Percentiles rank a stretch among this genome's conserved stretches.
These are phyloP conservation scores for Exophiala lecanii-corni DNA, from an alignment of 2,329 filamentous ascomycete genomes.

Conservation along the genomic window DNA sequence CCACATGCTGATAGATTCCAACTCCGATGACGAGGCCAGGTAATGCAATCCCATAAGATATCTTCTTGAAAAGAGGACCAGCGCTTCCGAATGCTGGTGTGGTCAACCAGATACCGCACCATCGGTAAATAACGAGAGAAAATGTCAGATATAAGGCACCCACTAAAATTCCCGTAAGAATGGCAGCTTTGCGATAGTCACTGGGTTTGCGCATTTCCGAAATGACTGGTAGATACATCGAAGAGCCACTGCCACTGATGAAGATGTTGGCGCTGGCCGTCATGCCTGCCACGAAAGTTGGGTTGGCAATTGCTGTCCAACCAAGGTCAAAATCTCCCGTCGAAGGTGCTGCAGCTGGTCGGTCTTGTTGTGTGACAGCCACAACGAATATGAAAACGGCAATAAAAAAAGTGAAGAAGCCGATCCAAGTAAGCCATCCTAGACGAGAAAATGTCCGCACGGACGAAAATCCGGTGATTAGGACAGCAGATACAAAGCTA, in stretches of 20 bases:
- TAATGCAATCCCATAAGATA: conserved; percentile 41
- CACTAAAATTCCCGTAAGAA: conserved; percentile 34
- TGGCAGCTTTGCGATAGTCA: conserved; percentile 32
- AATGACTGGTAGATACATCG: conserved; percentile 35
- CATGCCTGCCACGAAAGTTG: conserved; percentile 30
- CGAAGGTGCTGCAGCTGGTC: conserved; percentile 32
- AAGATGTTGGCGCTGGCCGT: conserved; percentile 30
- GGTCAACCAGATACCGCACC: conserved; percentile 43
- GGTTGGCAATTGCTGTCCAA: conserved; percentile 27
- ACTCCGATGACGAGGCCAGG: conserved; percentile 31
- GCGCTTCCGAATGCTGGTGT: conserved; percentile 47
- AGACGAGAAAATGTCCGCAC: conserved; percentile 9
- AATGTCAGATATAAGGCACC: conserved; percentile 35
- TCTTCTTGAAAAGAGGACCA: conserved; percentile 40
- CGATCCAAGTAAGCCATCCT: conserved; percentile 58
- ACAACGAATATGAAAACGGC: conserved; percentile 36
- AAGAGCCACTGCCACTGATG: conserved; percentile 30
- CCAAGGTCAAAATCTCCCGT: conserved; percentile 29
- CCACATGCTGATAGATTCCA: conserved; percentile 35
- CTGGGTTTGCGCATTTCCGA: conserved; percentile 37
- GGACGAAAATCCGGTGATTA: conserved; percentile 30
- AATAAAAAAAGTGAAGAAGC: conserved; percentile 56
- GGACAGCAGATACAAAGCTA: conserved; percentile 31
- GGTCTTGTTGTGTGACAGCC: conserved; percentile 32
- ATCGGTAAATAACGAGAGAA: conserved; percentile 43